Conservation (phyloP, 257 asterid genomes). For the Echium plantagineum region DNA sequence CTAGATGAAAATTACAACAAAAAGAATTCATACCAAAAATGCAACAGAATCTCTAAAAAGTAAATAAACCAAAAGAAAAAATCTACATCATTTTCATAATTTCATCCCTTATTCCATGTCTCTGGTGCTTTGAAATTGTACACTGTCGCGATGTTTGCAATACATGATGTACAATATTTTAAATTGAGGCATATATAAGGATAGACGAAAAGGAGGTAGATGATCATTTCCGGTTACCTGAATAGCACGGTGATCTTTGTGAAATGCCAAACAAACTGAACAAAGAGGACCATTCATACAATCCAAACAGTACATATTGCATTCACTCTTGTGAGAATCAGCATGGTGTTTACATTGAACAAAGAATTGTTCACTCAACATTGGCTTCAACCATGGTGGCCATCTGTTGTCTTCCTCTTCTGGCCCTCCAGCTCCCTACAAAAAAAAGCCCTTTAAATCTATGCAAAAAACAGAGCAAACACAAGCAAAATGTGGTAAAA, state of each 20-base stretch:
- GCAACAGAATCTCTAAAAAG: background rate
- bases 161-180: too few relatives aligned
- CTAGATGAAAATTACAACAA: background rate
- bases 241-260: constrained; percentile 59
- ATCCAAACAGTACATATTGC: constrained; percentile 86
- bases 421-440: constrained; percentile 50
- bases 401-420: constrained; percentile 59
- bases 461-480: background rate
- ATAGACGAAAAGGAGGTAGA: too few relatives aligned
- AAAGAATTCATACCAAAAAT: background rate
- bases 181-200: too few relatives aligned
- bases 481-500: background rate
- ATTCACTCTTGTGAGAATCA: constrained; percentile 83
- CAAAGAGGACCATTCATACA: constrained; percentile 64
- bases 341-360: constrained; percentile 72
- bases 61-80: background rate
- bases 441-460: background rate
- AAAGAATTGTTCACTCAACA: constrained; percentile 59
- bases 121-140: too few relatives aligned
- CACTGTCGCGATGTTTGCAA: too few relatives aligned
- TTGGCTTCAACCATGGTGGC: constrained; percentile 75
- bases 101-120: too few relatives aligned
- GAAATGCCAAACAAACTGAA: constrained; percentile 57
- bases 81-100: too few relatives aligned
- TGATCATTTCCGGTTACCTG: constrained; percentile 31